phyloP scores from a whole-genome alignment of 257 asterid genomes.

The Ilex asprella region DNA sequence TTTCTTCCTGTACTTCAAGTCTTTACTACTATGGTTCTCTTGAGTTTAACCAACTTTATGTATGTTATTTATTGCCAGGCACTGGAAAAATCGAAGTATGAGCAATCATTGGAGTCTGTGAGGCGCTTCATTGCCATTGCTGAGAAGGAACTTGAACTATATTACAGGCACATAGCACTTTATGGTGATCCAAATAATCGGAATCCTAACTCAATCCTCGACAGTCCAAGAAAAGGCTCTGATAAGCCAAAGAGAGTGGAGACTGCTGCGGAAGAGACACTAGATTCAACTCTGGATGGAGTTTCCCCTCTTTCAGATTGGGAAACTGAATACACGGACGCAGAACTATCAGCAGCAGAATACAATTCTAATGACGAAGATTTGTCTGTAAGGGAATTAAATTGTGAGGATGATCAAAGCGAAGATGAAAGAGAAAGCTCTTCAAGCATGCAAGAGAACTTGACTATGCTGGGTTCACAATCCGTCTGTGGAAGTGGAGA shows the following conservation, averaged over 20 bases:
- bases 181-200: conserved; percentile 72
- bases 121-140: conserved; percentile 73
- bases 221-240: conserved; percentile 20
- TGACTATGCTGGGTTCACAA: not conserved
- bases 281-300: conserved; percentile 9
- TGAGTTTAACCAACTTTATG: too few species aligned
- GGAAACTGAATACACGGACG: conserved; percentile 19
- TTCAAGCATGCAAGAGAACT: not conserved
- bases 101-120: conserved; percentile 87
- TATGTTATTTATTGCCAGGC: conserved; percentile 36
- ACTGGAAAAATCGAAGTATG: conserved; percentile 76
- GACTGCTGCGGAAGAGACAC: conserved; percentile 3
- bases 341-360: conserved; percentile 35
- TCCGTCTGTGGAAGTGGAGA: not conserved
- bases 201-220: conserved; percentile 46
- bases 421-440: conserved; percentile 7
- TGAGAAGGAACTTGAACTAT: conserved; percentile 90
- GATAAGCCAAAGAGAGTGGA: conserved; percentile 6
- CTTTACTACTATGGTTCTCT: too few species aligned
- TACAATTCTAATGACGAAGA: conserved; percentile 14
- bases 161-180: conserved; percentile 74
- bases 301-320: conserved; percentile 14
- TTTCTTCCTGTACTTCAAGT: too few species aligned
- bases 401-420: conserved; percentile 24
- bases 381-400: conserved; percentile 14